Percentiles rank a stretch among this genome's conserved stretches.
These are phyloP conservation scores for Mycena sp. DNA, from an alignment of 1,284 basidiomycete genomes.

Conservation along the genomic window DNA sequence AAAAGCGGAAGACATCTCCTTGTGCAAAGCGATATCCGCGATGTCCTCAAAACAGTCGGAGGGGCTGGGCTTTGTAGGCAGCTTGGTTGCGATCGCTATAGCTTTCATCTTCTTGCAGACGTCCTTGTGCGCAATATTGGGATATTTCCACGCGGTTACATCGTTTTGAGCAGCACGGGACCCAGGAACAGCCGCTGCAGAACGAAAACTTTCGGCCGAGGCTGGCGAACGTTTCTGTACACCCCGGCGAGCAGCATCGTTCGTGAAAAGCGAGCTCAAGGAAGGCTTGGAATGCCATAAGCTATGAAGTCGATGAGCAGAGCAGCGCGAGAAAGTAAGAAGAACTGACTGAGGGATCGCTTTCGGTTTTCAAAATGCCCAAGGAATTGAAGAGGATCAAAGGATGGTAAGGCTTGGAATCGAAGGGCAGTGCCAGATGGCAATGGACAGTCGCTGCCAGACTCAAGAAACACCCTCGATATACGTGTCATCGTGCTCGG, in stretches of 20 bases:
- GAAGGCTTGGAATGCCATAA: constrained; percentile 7
- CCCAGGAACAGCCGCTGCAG: constrained; percentile 5
- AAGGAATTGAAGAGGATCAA: background rate
- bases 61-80: background rate
- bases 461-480: background rate
- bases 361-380: background rate
- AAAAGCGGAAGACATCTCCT: constrained; percentile 10
- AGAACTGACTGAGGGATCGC: background rate
- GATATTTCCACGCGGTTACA: constrained; percentile 9
- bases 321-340: background rate
- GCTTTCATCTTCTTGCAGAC: constrained; percentile 6
- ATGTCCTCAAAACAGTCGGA: background rate
- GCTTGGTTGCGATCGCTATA: background rate
- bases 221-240: constrained; percentile 1
- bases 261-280: constrained; percentile 1
- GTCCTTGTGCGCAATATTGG: constrained; percentile 3
- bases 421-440: constrained; percentile 3
- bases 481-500: background rate
- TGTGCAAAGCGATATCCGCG: constrained; percentile 7
- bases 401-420: background rate
- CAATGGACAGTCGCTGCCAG: background rate
- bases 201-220: constrained; percentile 5
- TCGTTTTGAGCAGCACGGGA: constrained; percentile 6
- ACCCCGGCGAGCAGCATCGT: constrained; percentile 7
- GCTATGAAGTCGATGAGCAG: background rate